Conservation (phyloP, 768 basidiomycete species). For the Lactarius sanguifluus region DNA sequence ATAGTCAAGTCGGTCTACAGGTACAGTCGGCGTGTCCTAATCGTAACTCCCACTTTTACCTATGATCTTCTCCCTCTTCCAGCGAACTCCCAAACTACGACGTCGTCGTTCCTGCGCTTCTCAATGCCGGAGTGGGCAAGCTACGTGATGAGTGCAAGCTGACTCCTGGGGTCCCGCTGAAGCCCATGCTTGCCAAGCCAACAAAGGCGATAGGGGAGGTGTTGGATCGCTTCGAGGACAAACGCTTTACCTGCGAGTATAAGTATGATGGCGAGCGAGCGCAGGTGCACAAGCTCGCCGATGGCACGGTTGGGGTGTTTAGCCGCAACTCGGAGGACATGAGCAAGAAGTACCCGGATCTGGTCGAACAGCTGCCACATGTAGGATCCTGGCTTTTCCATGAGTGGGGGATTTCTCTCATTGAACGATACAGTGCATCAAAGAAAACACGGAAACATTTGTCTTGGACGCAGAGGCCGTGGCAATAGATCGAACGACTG, state of each 20-base stretch:
- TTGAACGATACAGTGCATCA: constrained; percentile 65
- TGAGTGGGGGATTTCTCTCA: neutral
- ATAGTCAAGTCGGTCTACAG: constrained; percentile 92
- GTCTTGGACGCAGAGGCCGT: constrained; percentile 97
- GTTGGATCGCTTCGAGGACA: constrained; percentile 92
- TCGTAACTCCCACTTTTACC: neutral
- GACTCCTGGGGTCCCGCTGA: constrained; percentile 93
- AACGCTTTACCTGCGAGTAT: constrained; percentile 97
- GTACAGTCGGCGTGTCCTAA: constrained; percentile 42
- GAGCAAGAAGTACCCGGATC: constrained; percentile 98
- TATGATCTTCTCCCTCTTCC: neutral
- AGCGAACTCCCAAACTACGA: constrained; percentile 96
- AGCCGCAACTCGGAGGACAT: constrained; percentile 98
- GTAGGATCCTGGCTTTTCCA: constrained; percentile 42
- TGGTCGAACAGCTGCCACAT: constrained; percentile 89
- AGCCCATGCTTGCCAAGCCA: constrained; percentile 99
- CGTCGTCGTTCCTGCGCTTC: constrained; percentile 84
- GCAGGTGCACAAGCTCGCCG: constrained; percentile 81
- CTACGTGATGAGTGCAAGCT: constrained; percentile 80
- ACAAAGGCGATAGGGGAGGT: constrained; percentile 99
- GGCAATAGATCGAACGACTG: constrained; percentile 82
- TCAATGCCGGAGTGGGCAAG: constrained; percentile 71
- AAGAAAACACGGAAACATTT: constrained; percentile 79
- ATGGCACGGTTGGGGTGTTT: constrained; percentile 88
- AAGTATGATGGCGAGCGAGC: constrained; percentile 99